Evolutionary conservation across 225 moss, liverwort and hornwort genomes (phyloP).

Genomic region (Straminergon stramineum): DNA sequence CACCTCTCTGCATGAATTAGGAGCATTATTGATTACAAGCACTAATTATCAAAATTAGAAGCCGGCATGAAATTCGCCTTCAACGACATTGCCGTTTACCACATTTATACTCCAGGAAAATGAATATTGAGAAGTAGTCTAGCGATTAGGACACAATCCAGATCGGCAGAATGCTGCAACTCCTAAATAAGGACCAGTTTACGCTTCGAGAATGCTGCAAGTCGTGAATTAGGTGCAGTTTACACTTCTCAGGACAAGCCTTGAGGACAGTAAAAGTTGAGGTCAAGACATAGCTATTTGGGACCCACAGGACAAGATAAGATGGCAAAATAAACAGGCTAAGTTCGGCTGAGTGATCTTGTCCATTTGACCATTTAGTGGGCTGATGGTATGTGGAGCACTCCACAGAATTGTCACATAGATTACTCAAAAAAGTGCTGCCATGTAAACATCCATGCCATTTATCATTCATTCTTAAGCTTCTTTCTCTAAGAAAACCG

Average conservation of each 20-base stretch:
- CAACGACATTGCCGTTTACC: background rate
- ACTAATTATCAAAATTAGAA: background rate
- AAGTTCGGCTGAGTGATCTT: background rate
- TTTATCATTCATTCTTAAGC: background rate
- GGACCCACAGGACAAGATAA: background rate
- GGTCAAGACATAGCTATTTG: background rate
- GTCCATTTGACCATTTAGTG: background rate
- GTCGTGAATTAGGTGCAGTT: background rate
- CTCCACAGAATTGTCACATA: background rate
- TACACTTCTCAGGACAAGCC: background rate
- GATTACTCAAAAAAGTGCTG: background rate
- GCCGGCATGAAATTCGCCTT: background rate
- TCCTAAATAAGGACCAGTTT: background rate
- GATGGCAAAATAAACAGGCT: no score
- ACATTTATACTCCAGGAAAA: background rate
- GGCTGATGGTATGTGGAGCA: background rate
- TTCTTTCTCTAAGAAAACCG: background rate
- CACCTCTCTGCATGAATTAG: conserved; percentile 39
- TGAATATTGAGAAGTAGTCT: background rate
- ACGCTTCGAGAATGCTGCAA: background rate
- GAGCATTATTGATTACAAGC: background rate
- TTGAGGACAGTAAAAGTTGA: background rate
- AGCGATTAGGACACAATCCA: background rate
- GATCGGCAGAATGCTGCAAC: background rate
- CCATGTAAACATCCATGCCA: background rate